Base-by-base conservation (phyloP, 345 rosid genomes). In the Citrus cavaleriei region DNA sequence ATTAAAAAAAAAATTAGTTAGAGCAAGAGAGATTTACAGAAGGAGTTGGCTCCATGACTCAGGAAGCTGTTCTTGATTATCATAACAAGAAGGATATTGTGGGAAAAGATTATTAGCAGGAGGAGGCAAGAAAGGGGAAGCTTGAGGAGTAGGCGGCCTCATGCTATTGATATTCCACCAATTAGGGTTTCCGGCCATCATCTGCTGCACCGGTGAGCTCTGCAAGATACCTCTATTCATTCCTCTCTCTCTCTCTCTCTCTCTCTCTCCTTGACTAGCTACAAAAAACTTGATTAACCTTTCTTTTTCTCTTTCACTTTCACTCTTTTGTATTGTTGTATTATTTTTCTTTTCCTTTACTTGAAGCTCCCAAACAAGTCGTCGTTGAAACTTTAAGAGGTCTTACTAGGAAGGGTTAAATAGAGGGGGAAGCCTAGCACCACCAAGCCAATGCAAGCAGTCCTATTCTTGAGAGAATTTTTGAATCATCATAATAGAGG, bases 21-120 rank as follows among this genome's bases (percentile, higher is more conserved):
- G 51, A 70, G 75, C 40, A 38, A 49, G 73, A 85, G 78, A 62
- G 75, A 77, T 30, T 87, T 87, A 92, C 98, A 90, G 61, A 74
- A 90, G 92, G 38, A 94, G 94, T 81, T 94, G 98, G 85, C 95
- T 92, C 95, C 95, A 89, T 10, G 98, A 90, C 78, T 92, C 95
- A 7, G 95, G 95, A 83, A 90, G 88, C 54, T 92, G 88, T 46
- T 92, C 97, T 55, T 88, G 91, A 81, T 84, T 84, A 73, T 91
- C 92, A 75, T 83, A 85, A 91, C 93, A 92, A 70, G 86, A 78
- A 82, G 88, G 68, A 72, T 81, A 86, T 18, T 82, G 90, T 79
- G 89, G 87, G 83, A 84, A 80, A 69, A 78, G 81, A 81, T 32
- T 74, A 81, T 32, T 74, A 7, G 89, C 68, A 74, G 87, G 79